Conservation (phyloP, 495 filamentous ascomycete species). For the Filosporella fistucella region DNA sequence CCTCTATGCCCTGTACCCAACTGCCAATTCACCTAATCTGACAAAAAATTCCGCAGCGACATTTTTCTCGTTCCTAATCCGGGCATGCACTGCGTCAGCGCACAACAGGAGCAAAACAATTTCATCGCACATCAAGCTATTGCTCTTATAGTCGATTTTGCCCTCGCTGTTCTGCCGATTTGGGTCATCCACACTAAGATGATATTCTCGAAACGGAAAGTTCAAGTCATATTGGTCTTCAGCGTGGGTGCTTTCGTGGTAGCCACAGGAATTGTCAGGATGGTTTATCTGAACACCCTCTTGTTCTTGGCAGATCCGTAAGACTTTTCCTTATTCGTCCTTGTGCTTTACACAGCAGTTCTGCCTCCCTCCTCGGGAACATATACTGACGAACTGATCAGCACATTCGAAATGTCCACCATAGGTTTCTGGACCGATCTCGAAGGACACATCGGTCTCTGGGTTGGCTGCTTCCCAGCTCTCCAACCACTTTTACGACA, state of each 20-base stretch:
- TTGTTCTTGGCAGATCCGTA: slow-evolving; percentile 18
- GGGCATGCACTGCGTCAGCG: slow-evolving; percentile 15
- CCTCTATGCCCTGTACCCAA: not conserved
- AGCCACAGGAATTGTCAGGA: slow-evolving; percentile 24
- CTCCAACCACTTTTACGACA: slow-evolving; percentile 27
- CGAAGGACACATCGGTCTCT: slow-evolving; percentile 30
- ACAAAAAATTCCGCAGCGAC: not conserved
- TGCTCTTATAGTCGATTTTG: slow-evolving; percentile 24
- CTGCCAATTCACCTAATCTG: too few relatives aligned
- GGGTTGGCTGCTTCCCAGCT: slow-evolving; percentile 30
- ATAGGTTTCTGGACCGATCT: slow-evolving; percentile 29
- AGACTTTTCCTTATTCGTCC: not conserved
- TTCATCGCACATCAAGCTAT: slow-evolving; percentile 22
- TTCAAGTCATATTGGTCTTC: slow-evolving; percentile 28
- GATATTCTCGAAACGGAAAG: slow-evolving; percentile 25
- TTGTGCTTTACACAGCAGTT: not conserved
- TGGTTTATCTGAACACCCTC: slow-evolving; percentile 18
- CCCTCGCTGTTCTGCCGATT: slow-evolving; percentile 27
- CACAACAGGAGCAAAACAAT: slow-evolving; percentile 11
- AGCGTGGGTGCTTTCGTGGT: slow-evolving; percentile 28
- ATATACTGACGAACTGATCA: slow-evolving; percentile 1
- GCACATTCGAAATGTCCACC: slow-evolving; percentile 16
- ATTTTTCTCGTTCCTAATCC: slow-evolving; percentile 1
- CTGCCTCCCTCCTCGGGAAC: too few relatives aligned
- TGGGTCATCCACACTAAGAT: slow-evolving; percentile 30